A percentile compares a stretch with the other conserved stretches of the same genome.
phyloP scores from a whole-genome alignment of 2,329 filamentous ascomycete genomes.

The Colletotrichum sp. region DNA sequence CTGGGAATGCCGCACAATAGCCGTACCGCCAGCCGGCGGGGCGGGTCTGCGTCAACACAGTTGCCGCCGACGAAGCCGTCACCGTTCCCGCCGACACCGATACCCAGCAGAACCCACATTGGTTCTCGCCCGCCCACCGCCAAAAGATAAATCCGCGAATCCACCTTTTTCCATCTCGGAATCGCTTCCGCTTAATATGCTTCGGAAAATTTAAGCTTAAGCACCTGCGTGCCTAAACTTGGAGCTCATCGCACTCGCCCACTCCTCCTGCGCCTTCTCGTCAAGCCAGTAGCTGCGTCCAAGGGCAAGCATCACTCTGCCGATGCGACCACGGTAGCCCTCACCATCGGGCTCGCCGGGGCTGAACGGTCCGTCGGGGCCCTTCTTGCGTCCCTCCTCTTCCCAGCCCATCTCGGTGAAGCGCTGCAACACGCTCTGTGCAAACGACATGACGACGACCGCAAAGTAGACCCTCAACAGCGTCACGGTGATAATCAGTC shows the following conservation, averaged over 20 bases:
- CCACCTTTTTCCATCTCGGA: not conserved
- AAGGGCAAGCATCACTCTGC: constrained; percentile 77
- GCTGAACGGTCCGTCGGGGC: constrained; percentile 67
- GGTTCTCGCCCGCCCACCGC: not conserved
- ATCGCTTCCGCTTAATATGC: not conserved
- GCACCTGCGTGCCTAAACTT: constrained; percentile 17
- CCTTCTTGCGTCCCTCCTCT: constrained; percentile 37
- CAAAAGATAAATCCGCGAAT: not conserved
- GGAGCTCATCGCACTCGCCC: constrained; percentile 67
- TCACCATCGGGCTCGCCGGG: constrained; percentile 73
- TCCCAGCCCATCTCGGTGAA: constrained; percentile 21
- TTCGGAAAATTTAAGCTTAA: not conserved
- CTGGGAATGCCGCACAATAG: not conserved
- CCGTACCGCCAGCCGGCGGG: not conserved
- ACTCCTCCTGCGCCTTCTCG: constrained; percentile 68
- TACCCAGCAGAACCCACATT: not conserved
- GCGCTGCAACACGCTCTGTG: constrained; percentile 72
- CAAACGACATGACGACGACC: constrained; percentile 83
- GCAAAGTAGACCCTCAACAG: constrained; percentile 82
- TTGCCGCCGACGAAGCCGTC: constrained; percentile 15
- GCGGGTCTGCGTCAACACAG: not conserved
- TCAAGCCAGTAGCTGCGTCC: constrained; percentile 85
- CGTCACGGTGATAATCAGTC: constrained; percentile 76
- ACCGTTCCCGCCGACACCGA: constrained; percentile 11
- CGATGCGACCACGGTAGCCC: constrained; percentile 80